phyloP scores from a whole-genome alignment of 2,329 filamentous ascomycete species.

The Neonectria neomacrospora region DNA sequence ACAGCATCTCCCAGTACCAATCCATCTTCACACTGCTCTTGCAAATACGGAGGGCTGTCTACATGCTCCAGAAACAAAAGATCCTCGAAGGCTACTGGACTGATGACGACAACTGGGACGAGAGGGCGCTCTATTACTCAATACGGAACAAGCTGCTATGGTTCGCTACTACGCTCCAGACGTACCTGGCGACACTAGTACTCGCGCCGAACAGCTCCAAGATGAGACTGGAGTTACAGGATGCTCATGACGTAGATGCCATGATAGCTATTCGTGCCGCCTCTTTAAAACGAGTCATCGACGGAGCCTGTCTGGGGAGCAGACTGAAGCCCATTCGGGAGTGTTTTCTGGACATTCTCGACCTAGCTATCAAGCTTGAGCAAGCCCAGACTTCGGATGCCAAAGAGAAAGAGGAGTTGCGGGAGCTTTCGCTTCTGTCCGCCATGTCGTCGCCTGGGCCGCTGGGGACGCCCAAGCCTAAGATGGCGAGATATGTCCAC shows the following conservation, averaged over 20 bases:
- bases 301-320: slow-evolving; percentile 75
- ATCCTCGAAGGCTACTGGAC: slow-evolving; percentile 55
- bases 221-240: slow-evolving; percentile 67
- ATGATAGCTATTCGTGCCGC: slow-evolving; percentile 78
- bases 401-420: slow-evolving; percentile 46
- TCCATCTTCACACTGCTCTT: slow-evolving; percentile 79
- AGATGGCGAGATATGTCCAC: slow-evolving; percentile 42
- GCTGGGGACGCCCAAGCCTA: slow-evolving; percentile 35
- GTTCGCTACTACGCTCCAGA: slow-evolving; percentile 80
- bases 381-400: slow-evolving; percentile 62
- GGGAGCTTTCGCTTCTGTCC: slow-evolving; percentile 50
- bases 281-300: slow-evolving; percentile 71
- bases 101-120: slow-evolving; percentile 52
- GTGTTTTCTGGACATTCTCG: slow-evolving; percentile 78
- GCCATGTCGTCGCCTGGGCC: slow-evolving; percentile 30
- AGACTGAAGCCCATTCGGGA: slow-evolving; percentile 77
- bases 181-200: slow-evolving; percentile 80
- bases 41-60: slow-evolving; percentile 78
- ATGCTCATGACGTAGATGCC: slow-evolving; percentile 78
- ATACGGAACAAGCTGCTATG: slow-evolving; percentile 78
- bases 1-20: slow-evolving; percentile 74
- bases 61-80: slow-evolving; percentile 69
- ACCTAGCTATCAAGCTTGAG: slow-evolving; percentile 77
- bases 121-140: slow-evolving; percentile 63
- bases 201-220: slow-evolving; percentile 68